Base-by-base conservation (phyloP, 345 rosid species). In the Camelina neglecta region DNA sequence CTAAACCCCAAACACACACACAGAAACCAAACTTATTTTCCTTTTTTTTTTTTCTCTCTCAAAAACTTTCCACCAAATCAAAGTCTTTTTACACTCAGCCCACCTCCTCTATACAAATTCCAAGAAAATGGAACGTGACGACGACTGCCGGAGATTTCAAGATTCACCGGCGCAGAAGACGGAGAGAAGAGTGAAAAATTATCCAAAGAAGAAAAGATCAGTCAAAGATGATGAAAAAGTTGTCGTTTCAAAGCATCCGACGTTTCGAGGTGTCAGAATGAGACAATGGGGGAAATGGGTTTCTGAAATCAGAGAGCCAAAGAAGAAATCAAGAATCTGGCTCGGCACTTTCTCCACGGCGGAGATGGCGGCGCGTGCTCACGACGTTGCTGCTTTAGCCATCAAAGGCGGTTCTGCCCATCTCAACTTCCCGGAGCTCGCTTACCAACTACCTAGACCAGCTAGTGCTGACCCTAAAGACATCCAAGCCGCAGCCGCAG, bases 231-330 rank as follows among this genome's bases (percentile, higher is more conserved):
- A 68, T 4, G 65, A 75, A 76, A 35, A 76, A 55, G 29, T 29
- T 29, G 64, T 44, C 36, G 81, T 75, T 35, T 67, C 60, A 18
- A 88, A 85, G 77, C 93, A 88, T 81, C 90, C 90, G 9, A 82
- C 81, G 45, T 93, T 79, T 76, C 74, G 96, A 47, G 98, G 98
- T 12, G 98, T 93, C 29, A 84, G 98, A 81, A 91, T 88, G 96
- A 81, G 98, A 73, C 74, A 92, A 16, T 93, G 98, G 98, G 98
- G 98, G 1, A 93, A 93, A 74, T 93, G 98, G 98, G 98, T 93
- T 8, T 93, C 98, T 7, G 98, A 93, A 85, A 93, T 93, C 84
- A 84, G 98, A 33, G 92, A 93, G 75, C 98, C 98, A 31, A 79
- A 93, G 60, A 93, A 93, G 85, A 93, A 93, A 85, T 88, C 73